Conservation (phyloP, 2,329 filamentous ascomycete genomes). For the Penicillium sp. region DNA sequence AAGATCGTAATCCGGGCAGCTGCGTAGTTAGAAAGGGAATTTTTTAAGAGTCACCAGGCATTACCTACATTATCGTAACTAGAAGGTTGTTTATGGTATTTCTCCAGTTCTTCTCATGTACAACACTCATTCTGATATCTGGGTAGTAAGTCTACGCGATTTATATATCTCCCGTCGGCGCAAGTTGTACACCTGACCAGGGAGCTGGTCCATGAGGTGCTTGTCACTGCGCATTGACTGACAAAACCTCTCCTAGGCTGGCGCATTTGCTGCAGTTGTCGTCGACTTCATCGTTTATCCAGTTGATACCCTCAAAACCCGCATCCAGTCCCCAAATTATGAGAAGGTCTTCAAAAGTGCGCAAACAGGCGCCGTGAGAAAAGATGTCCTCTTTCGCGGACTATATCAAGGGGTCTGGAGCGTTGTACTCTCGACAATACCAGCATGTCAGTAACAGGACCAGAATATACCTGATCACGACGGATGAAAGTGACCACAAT, state of each 20-base stretch:
- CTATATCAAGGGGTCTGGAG: conserved; percentile 87
- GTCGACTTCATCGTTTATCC: conserved; percentile 86
- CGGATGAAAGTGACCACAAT: no score
- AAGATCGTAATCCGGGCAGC: not conserved
- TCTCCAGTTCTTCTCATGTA: conserved; percentile 37
- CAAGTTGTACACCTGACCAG: no score
- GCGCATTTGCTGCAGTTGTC: conserved; percentile 80
- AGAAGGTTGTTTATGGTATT: no score
- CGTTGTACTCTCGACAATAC: conserved; percentile 82
- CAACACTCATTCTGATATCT: conserved; percentile 58
- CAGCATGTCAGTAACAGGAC: conserved; percentile 62
- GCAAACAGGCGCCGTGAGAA: conserved; percentile 55
- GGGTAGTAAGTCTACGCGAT: conserved; percentile 50
- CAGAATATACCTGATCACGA: no score
- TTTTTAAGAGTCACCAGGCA: not conserved
- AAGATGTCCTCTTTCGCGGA: conserved; percentile 64
- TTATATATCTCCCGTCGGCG: not conserved
- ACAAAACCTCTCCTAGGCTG: conserved; percentile 59
- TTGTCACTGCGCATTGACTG: not conserved
- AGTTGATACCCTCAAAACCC: conserved; percentile 85
- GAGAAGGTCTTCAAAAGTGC: conserved; percentile 64
- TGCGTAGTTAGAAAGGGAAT: not conserved
- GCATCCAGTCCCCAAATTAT: conserved; percentile 78
- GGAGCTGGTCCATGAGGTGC: no score
- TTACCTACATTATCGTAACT: not conserved